These are phyloP conservation scores for Colletotrichum trifolii DNA, from an alignment of 2,329 filamentous ascomycete species.

Conservation along the genomic window DNA sequence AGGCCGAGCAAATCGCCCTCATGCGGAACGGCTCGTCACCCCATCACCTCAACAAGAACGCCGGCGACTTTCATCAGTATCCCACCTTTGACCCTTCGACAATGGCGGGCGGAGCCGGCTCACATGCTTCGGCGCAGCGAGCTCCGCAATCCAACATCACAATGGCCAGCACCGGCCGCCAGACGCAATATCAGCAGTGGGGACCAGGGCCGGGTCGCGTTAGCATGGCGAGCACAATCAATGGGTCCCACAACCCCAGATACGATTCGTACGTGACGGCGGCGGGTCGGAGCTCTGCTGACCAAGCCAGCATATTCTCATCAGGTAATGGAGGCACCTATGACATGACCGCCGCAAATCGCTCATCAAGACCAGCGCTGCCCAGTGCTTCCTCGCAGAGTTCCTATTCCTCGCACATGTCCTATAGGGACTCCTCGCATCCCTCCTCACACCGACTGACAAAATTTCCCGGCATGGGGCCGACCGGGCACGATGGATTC, in stretches of 20 bases:
- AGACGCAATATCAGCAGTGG: constrained; percentile 84
- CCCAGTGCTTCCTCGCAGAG: constrained; percentile 68
- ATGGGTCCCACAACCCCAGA: constrained; percentile 65
- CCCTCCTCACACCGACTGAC: constrained; percentile 68
- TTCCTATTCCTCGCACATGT: constrained; percentile 60
- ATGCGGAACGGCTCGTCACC: constrained; percentile 77
- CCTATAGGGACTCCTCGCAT: constrained; percentile 45
- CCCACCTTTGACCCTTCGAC: constrained; percentile 73
- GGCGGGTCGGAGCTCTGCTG: constrained; percentile 67
- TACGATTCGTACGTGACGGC: constrained; percentile 73
- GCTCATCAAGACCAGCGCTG: constrained; percentile 63
- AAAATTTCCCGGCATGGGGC: constrained; percentile 57
- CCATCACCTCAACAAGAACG: constrained; percentile 83
- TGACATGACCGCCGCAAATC: constrained; percentile 49
- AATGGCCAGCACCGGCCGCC: constrained; percentile 77
- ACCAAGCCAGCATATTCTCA: constrained; percentile 68
- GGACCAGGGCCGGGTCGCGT: constrained; percentile 61
- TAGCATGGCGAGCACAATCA: constrained; percentile 64
- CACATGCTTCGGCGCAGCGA: constrained; percentile 70
- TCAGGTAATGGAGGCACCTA: constrained; percentile 64
- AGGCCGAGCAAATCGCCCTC: constrained; percentile 70
- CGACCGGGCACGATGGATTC: constrained; percentile 60
- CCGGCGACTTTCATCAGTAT: constrained; percentile 89
- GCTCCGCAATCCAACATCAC: constrained; percentile 71
- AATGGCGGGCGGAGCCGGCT: constrained; percentile 58